These are phyloP conservation scores for Elaeis guineensis DNA, from an alignment of 176 grass and related monocot species.

Conservation along the genomic window DNA sequence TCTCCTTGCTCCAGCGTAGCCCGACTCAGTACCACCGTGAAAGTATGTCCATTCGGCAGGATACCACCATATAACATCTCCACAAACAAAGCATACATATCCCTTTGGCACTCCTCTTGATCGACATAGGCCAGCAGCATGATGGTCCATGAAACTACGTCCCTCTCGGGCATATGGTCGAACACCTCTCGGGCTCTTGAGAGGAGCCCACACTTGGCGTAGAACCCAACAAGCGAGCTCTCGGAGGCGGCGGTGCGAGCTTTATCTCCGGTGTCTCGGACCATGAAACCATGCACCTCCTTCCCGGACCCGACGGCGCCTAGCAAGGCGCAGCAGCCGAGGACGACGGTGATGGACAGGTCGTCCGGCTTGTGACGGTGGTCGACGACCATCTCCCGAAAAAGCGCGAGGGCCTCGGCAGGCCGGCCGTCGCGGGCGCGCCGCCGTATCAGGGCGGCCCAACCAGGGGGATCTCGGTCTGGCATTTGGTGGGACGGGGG, in stretches of 20 bases:
- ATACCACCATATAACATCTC: conserved; percentile 18
- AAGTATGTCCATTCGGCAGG: conserved; percentile 25
- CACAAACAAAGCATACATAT: conserved; percentile 14
- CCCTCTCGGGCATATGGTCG: conserved; percentile 32
- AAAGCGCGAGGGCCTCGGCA: conserved; percentile 12
- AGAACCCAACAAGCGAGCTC: conserved; percentile 21
- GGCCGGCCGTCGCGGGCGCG: conserved; percentile 8
- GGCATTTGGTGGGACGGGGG: conserved; percentile 5
- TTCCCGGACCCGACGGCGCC: conserved; percentile 19
- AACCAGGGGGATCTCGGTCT: neutral
- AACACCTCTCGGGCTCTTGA: conserved; percentile 21
- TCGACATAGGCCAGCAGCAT: conserved; percentile 33
- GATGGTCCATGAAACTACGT: conserved; percentile 37
- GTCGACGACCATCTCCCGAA: conserved; percentile 17
- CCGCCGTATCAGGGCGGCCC: conserved; percentile 10
- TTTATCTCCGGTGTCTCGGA: conserved; percentile 5
- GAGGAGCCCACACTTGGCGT: conserved; percentile 22
- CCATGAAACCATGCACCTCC: conserved; percentile 36
- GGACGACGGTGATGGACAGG: conserved; percentile 16
- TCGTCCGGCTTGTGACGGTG: neutral
- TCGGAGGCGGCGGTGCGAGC: neutral
- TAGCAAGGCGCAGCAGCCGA: conserved; percentile 21
- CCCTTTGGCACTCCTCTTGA: neutral
- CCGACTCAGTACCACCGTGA: conserved; percentile 19
- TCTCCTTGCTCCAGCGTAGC: conserved; percentile 18